phyloP scores from a whole-genome alignment of 306 rosid genomes.

The Citrullus amarus region DNA sequence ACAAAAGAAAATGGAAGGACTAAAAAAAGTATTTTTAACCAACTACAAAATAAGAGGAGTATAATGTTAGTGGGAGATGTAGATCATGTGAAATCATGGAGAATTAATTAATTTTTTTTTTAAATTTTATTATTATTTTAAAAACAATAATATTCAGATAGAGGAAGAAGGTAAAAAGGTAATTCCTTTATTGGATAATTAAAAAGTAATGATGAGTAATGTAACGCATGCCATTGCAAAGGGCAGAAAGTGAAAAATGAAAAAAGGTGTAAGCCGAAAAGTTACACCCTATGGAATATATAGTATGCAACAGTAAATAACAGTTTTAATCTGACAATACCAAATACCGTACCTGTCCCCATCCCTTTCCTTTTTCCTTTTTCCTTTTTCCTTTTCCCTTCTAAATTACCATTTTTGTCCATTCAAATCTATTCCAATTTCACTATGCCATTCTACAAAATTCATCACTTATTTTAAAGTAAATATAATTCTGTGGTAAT shows the following conservation, averaged over 20 bases:
- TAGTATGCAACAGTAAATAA: not conserved
- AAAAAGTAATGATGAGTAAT: not conserved
- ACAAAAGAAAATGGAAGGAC: too few species aligned
- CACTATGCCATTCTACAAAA: not conserved
- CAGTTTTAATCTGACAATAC: not conserved
- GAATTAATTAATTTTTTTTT: too few species aligned
- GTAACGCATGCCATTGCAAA: conserved; percentile 1
- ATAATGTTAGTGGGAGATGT: too few species aligned
- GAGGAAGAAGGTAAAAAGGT: not conserved
- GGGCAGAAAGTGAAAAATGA: not conserved
- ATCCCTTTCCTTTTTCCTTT: not conserved
- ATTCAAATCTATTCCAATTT: not conserved
- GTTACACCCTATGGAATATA: not conserved
- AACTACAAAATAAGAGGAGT: too few species aligned
- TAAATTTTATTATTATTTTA: too few species aligned
- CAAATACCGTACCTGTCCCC: not conserved
- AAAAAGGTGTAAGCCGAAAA: not conserved
- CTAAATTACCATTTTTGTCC: not conserved
- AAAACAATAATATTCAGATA: too few species aligned
- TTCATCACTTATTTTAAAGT: too few species aligned
- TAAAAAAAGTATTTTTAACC: too few species aligned
- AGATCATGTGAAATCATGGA: too few species aligned
- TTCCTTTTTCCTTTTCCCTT: not conserved
- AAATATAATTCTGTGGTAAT: too few species aligned
- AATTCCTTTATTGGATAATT: not conserved